phyloP scores from a whole-genome alignment of 805 yeast genomes.

The Nakazawaea wyomingensis region DNA sequence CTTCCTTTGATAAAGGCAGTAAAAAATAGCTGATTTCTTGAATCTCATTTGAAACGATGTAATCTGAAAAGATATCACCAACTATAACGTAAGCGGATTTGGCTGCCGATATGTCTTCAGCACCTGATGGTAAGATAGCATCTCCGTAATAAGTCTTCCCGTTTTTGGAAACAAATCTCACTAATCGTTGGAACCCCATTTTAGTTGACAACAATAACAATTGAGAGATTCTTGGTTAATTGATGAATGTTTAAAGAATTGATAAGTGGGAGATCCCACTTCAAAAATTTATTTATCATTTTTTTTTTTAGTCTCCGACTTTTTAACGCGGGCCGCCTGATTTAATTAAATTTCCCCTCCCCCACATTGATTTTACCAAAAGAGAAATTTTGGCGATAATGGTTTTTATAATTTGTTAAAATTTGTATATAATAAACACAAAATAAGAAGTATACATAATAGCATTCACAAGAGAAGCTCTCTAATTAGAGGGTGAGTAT shows the following conservation, averaged over 20 bases:
- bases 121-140: slow-evolving; percentile 33
- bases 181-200: slow-evolving; percentile 22
- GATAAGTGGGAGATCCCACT: too few relatives aligned
- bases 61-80: slow-evolving; percentile 41
- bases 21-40: slow-evolving; percentile 30
- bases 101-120: slow-evolving; percentile 32
- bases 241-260: too few relatives aligned
- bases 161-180: slow-evolving; percentile 42
- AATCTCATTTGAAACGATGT: slow-evolving; percentile 32
- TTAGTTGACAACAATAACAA: too few relatives aligned
- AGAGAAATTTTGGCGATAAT: too few relatives aligned
- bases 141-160: slow-evolving; percentile 42
- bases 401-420: background rate
- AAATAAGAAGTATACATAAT: too few relatives aligned
- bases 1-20: slow-evolving; percentile 33
- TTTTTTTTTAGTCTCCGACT: too few relatives aligned
- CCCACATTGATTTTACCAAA: too few relatives aligned
- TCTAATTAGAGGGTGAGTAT: slow-evolving; percentile 2
- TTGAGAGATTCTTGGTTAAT: too few relatives aligned
- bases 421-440: too few relatives aligned
- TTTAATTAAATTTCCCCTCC: too few relatives aligned
- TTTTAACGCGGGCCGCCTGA: too few relatives aligned
- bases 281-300: too few relatives aligned
- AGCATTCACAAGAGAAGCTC: background rate
- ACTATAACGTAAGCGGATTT: slow-evolving; percentile 35